These are phyloP conservation scores for Hyphodiscus hymeniophilus DNA, from an alignment of 495 filamentous ascomycete species.

Conservation along the genomic window DNA sequence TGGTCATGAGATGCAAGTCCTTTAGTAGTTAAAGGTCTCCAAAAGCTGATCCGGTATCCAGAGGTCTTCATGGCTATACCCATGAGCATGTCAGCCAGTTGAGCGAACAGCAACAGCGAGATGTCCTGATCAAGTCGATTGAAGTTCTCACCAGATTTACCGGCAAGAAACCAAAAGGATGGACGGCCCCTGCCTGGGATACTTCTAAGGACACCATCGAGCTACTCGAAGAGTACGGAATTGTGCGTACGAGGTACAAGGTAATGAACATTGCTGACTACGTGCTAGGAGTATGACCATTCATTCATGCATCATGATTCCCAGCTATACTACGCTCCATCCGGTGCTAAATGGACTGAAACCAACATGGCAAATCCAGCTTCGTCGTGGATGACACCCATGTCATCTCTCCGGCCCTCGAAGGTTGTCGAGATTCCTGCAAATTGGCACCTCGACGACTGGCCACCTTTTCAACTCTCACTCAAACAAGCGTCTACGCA, in stretches of 20 bases:
- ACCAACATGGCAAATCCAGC: conserved; percentile 46
- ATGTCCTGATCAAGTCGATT: conserved; percentile 29
- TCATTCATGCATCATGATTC: conserved; percentile 45
- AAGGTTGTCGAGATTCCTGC: conserved; percentile 47
- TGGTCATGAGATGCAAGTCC: conserved; percentile 28
- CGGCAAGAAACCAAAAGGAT: conserved; percentile 29
- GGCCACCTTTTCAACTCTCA: conserved; percentile 49
- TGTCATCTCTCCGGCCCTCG: conserved; percentile 33
- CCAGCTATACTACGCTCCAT: conserved; percentile 43
- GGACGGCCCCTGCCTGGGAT: conserved; percentile 28
- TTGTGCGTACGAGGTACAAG: not conserved
- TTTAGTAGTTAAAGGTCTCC: not conserved
- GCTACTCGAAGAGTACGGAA: conserved; percentile 4
- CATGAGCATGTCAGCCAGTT: conserved; percentile 28
- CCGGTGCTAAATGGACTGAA: conserved; percentile 36
- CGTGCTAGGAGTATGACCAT: conserved; percentile 28
- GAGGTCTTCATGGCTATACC: conserved; percentile 36
- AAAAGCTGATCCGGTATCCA: not conserved
- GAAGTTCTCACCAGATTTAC: conserved; percentile 26
- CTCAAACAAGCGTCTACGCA: conserved; percentile 41
- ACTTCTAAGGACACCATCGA: conserved; percentile 41
- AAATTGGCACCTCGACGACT: conserved; percentile 45
- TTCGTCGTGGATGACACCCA: conserved; percentile 48
- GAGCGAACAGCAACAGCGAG: conserved; percentile 26
- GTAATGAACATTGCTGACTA: too few relatives aligned